Evolutionary conservation across 768 basidiomycete genomes (phyloP), one percentile per base, ranked within the genome.

Genomic region (Termitomyces sp.): DNA sequence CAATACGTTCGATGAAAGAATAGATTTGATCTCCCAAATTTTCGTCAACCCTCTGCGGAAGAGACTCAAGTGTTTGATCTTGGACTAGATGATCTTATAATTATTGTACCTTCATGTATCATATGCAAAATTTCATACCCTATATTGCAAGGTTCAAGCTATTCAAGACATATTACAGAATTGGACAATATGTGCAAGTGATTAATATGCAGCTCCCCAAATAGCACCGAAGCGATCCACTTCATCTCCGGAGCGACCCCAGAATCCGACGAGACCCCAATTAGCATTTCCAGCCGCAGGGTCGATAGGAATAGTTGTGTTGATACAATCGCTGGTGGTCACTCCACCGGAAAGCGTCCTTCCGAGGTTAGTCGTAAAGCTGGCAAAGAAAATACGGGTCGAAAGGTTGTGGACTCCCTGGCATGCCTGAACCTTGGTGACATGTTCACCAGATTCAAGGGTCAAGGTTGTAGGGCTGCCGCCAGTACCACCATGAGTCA

Each of bases 241-340:
- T 54, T 68, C 71, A 42, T 70, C 62, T 48, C 67, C 70, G 43
- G 58, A 60, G 30, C 71, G 60, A 26, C 71, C 70, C 66, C 67
- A 72, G 59, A 71, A 73, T n/a, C 63, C 69, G 7, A 70, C 67
- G 12, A 72, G 59, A 43, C 70, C 68, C 69, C 71, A 71, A 1
- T 57, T 47, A 35, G 55, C 53, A 23, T 66, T 67, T 28, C 62
- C 59, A 10, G 62, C 64, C 1, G 68, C 68, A 19, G 65, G 65
- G 53, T 71, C 72, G 15, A 62, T 59, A 1, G 72, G 73, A 3
- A 69, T 62, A 30, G 45, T 66, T 28, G 62, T 61, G 42, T 61
- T 66, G 37, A 56, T 49, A 50, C 72, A 73, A 46, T 66, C 61
- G 31, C 59, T 59, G 1, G 74, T 74, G 28, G 60, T 61, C 33